Conservation (phyloP, 768 basidiomycete genomes). For the Collybia nuda region DNA sequence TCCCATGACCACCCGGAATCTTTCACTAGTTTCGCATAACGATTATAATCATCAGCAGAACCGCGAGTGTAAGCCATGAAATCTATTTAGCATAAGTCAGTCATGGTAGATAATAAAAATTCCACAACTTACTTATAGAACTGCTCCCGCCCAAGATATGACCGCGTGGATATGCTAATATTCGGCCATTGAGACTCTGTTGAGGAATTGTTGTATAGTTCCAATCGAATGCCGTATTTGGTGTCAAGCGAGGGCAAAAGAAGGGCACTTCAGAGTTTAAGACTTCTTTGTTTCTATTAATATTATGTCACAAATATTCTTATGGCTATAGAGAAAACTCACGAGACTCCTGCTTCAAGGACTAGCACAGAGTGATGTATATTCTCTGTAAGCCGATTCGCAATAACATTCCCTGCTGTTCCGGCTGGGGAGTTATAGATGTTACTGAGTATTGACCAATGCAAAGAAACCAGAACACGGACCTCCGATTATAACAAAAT, state of each 20-base stretch:
- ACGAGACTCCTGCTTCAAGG: slow-evolving; percentile 18
- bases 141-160: slow-evolving; percentile 29
- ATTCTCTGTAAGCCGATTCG: slow-evolving; percentile 16
- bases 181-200: slow-evolving; percentile 21
- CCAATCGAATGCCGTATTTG: slow-evolving; percentile 25
- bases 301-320: background rate
- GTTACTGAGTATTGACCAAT: no score
- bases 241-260: slow-evolving; percentile 7
- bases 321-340: background rate
- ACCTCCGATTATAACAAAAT: slow-evolving; percentile 26
- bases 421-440: no score
- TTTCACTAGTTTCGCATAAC: slow-evolving; percentile 23
- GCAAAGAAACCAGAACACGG: no score
- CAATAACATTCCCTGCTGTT: slow-evolving; percentile 18
- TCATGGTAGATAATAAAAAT: background rate
- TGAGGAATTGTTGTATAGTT: slow-evolving; percentile 36
- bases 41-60: slow-evolving; percentile 27
- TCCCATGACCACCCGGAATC: slow-evolving; percentile 35
- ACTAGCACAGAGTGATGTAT: slow-evolving; percentile 13
- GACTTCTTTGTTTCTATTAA: slow-evolving; percentile 14
- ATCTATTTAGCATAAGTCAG: slow-evolving; percentile 15
- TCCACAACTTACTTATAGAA: slow-evolving; percentile 24
- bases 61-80: slow-evolving; percentile 22
- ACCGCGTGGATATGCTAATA: slow-evolving; percentile 25
- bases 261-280: slow-evolving; percentile 12